Base-by-base conservation (phyloP, 2,329 filamentous ascomycete species). In the Arthrinium puccinioides region DNA sequence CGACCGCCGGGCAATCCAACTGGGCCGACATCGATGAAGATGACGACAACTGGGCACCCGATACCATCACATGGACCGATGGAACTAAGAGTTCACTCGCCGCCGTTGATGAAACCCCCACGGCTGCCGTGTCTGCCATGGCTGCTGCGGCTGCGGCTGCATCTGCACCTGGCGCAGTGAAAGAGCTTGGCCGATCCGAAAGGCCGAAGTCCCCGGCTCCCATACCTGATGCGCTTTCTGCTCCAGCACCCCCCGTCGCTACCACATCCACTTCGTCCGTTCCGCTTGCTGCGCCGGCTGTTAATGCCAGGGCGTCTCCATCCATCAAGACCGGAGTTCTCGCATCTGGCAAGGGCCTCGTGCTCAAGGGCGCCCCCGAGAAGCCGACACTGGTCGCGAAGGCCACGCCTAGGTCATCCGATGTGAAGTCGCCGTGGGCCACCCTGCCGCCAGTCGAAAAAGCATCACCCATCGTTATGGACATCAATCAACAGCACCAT, bases 1-100 rank as follows among this genome's bases (percentile, higher is more conserved):
- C 70, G 37, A 25, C 23, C 14, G 76, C 77, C 40, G 84, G 84
- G 41, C 83, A 88, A 50, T 79, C 82, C 21, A 90, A 89, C 56
- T 94, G 87, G 87, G 87, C 86, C 18, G 87, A 94, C 53, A 89
- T 90, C 42, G 87, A 92, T 43, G 87, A 92, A 40, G 86, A 92
- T 51, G 87, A 92, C 25, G 85, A 90, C 7, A 32, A 29, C 14
- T 30, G 28, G 52, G 83, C 81, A 11, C 86, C 86, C 2, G 85
- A 92, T 46, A 79, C 83, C 36, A 87, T 92, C 47, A 85, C 85
- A 41, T 94, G 87, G 87, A 85, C 84, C 54, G 87, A 94, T 58
- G 86, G 86, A 37, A 92, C 86, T 33, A 90, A 90, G 59, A 84
- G 84, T 23, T 85, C 80, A 6, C 68, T 89, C 13, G 77, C 82